Evolutionary conservation across 441 rosid genomes (phyloP).

Genomic region (Adansonia madagascariensis): DNA sequence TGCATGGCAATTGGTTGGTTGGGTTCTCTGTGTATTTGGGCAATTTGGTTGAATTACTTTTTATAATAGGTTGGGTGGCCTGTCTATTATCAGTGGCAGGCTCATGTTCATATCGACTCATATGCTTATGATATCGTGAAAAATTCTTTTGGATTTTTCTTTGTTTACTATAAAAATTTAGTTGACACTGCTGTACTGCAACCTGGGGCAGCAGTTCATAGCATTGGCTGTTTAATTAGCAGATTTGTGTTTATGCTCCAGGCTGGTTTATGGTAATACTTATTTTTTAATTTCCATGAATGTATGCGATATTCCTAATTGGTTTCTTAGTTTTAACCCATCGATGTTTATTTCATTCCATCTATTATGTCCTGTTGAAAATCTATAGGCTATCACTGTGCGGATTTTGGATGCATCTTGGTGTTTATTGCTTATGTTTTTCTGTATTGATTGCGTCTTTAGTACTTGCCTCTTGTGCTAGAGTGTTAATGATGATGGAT

Average conservation of each 20-base stretch:
- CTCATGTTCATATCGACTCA: constrained; percentile 13
- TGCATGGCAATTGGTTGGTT: constrained; percentile 26
- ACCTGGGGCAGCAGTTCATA: neutral
- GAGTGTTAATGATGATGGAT: constrained; percentile 21
- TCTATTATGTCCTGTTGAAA: constrained; percentile 16
- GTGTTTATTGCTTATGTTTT: constrained; percentile 1
- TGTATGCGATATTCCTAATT: neutral
- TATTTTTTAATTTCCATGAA: neutral
- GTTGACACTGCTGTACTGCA: neutral
- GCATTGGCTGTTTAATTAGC: constrained; percentile 1
- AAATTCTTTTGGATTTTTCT: neutral
- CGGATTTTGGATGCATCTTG: neutral
- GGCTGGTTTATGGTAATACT: neutral
- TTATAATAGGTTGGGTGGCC: constrained; percentile 13
- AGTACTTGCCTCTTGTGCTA: neutral
- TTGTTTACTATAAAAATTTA: neutral
- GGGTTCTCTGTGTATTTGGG: constrained; percentile 13
- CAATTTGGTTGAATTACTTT: constrained; percentile 33
- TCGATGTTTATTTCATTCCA: neutral
- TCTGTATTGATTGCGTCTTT: neutral
- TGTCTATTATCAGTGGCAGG: neutral
- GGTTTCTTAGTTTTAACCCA: neutral
- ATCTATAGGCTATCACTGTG: neutral
- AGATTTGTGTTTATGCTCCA: neutral
- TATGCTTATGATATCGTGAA: neutral